These are phyloP conservation scores for Austropuccinia psidii DNA, from an alignment of 1,284 basidiomycete genomes.

Conservation along the genomic window DNA sequence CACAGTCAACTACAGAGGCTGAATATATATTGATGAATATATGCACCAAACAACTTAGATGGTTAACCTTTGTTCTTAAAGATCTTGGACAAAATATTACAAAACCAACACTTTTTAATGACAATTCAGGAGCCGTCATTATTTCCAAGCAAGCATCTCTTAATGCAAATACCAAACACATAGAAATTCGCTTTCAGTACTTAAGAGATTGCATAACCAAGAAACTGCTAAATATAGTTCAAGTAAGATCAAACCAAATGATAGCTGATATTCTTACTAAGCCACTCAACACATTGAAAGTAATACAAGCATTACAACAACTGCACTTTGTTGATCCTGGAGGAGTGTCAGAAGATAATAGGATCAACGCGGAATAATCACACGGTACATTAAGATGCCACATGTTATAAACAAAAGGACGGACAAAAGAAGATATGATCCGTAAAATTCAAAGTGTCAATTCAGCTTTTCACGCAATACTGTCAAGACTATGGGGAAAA, in stretches of 20 bases:
- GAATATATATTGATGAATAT: neutral
- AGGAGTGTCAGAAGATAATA: no score
- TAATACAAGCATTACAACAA: no score
- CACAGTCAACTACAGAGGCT: constrained; percentile 1
- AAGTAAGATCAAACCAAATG: neutral
- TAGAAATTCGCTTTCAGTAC: constrained; percentile 23
- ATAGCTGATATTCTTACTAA: constrained; percentile 1
- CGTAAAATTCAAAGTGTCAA: no score
- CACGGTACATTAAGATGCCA: no score
- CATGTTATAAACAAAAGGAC: no score
- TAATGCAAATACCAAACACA: constrained; percentile 7
- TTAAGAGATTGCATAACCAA: neutral
- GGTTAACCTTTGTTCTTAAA: neutral
- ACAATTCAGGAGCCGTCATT: neutral
- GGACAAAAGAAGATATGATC: no score
- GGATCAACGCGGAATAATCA: no score
- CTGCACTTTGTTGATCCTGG: no score
- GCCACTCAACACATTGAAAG: no score
- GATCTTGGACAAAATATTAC: neutral
- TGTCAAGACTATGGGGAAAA: no score
- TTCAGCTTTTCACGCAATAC: no score
- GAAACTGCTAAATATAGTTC: neutral
- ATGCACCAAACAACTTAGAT: constrained; percentile 1
- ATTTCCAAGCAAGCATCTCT: neutral
- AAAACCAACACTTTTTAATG: neutral